These are phyloP conservation scores for Starmerella cellae DNA, from an alignment of 805 yeast genomes.

Conservation along the genomic window DNA sequence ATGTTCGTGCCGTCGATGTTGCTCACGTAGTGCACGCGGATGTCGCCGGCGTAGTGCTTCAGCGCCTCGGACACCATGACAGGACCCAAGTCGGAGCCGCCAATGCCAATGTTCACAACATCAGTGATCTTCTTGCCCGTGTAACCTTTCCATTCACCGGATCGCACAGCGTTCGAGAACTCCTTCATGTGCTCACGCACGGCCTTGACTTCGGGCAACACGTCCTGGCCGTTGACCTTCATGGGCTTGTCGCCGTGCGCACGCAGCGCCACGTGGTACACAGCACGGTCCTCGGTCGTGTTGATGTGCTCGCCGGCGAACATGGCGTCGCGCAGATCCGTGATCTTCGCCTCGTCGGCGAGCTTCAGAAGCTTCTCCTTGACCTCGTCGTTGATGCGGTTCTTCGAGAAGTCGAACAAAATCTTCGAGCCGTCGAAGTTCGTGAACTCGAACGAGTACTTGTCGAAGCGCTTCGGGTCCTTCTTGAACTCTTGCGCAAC, in stretches of 20 bases:
- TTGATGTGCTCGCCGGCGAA: slow-evolving; percentile 89
- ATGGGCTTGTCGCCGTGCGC: slow-evolving; percentile 75
- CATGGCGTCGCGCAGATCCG: slow-evolving; percentile 76
- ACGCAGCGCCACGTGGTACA: slow-evolving; percentile 91
- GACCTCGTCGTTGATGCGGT: slow-evolving; percentile 78
- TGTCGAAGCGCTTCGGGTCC: slow-evolving; percentile 63
- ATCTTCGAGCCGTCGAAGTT: slow-evolving; percentile 83
- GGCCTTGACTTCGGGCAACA: slow-evolving; percentile 78
- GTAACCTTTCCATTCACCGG: slow-evolving; percentile 94
- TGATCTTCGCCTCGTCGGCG: slow-evolving; percentile 85
- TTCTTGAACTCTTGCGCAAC: slow-evolving; percentile 65
- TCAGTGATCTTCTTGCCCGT: slow-evolving; percentile 89
- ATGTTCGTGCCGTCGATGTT: slow-evolving; percentile 97
- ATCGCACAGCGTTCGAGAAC: slow-evolving; percentile 77
- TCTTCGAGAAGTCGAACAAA: slow-evolving; percentile 90
- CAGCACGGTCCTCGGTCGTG: slow-evolving; percentile 86
- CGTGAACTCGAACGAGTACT: slow-evolving; percentile 61
- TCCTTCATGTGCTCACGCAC: slow-evolving; percentile 95
- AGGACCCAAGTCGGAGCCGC: slow-evolving; percentile 98
- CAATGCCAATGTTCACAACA: slow-evolving; percentile 95
- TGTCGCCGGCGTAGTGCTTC: slow-evolving; percentile 65
- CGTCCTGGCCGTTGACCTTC: slow-evolving; percentile 81
- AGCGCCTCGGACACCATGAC: slow-evolving; percentile 99
- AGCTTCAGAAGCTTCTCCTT: slow-evolving; percentile 51
- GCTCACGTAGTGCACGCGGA: slow-evolving; percentile 84